Base-by-base conservation (phyloP, 2,329 filamentous ascomycete species). In the Tolypocladium inflatum region DNA sequence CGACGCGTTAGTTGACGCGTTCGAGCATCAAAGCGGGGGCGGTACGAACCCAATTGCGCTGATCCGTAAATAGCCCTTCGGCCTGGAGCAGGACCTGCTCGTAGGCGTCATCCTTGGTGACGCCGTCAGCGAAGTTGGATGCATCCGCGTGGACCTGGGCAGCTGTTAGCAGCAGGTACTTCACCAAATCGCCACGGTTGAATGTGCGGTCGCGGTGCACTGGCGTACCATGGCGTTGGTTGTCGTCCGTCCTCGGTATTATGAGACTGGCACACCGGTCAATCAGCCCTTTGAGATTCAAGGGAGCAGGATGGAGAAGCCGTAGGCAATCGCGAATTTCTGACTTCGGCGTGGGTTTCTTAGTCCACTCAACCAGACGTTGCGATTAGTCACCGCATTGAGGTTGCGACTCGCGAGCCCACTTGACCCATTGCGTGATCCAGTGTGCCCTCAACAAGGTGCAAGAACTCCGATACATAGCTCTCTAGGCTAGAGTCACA, bases 81-180 rank as follows among this genome's bases (percentile, higher is more conserved):
- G 87, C 85, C 68, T 91, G 86, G 55, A 87, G 77, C 15, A 91
- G 74, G 2, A 93, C 84, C 66, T 92, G 89, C 62, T 82, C 79
- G 63, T 92, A 92, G 30, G 87, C 88, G 61, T 89, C 83, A 59
- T 83, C 77, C 72, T 92, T 93, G 56, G 79, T 83, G 60, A 90
- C 72, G 63, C 83, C 84, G 17, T 79, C 68, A 54, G 77, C 79
- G 72, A 93, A 93, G 66, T 84, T 90, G 56, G 88, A 89, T 3
- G 89, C 84, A 68, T 93, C 89, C 55, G 90, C 89, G 74, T 93
- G 90, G 59, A 90, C 87, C 87, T 85, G 58, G 11, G 11, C 19
- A 55, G 30, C 30, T 5, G 21, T 23, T 33, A 35, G 48, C 48
- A 21, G 19, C 48, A 19, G 19, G 4, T 9, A 8, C 11, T 37